Conservation (phyloP, 2,329 filamentous ascomycete genomes). For the Talaromyces verruculosus region DNA sequence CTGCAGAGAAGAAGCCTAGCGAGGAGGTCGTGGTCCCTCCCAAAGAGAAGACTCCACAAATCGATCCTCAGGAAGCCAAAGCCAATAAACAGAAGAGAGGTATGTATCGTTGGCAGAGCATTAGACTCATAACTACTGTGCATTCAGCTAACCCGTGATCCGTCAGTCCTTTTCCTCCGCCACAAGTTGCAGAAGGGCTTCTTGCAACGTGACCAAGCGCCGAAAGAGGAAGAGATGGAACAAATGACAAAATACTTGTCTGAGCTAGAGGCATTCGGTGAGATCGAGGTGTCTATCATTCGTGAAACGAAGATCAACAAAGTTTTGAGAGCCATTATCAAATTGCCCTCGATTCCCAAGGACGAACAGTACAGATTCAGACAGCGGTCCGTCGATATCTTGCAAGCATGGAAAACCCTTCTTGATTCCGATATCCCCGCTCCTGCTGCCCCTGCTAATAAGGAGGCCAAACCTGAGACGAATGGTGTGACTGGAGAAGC, state of each 20-base stretch:
- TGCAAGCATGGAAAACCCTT: conserved; percentile 87
- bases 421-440: conserved; percentile 61
- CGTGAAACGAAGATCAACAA: conserved; percentile 96
- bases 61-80: conserved; percentile 56
- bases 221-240: conserved; percentile 69
- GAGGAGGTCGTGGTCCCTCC: conserved; percentile 56
- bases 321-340: conserved; percentile 90
- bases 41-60: conserved; percentile 50
- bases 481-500: conserved; percentile 6
- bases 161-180: conserved; percentile 78
- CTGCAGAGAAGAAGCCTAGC: conserved; percentile 52
- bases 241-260: conserved; percentile 50
- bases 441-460: conserved; percentile 46
- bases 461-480: not conserved
- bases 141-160: not conserved
- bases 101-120: conserved; percentile 30
- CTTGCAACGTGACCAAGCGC: conserved; percentile 76
- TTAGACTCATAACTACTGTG: not conserved
- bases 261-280: conserved; percentile 76
- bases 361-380: conserved; percentile 92
- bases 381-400: conserved; percentile 71
- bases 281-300: conserved; percentile 87
- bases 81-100: conserved; percentile 60
- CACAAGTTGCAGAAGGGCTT: conserved; percentile 96
- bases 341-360: conserved; percentile 78